Base-by-base conservation (phyloP, 805 yeast species). In the Spathaspora gorwiae region DNA sequence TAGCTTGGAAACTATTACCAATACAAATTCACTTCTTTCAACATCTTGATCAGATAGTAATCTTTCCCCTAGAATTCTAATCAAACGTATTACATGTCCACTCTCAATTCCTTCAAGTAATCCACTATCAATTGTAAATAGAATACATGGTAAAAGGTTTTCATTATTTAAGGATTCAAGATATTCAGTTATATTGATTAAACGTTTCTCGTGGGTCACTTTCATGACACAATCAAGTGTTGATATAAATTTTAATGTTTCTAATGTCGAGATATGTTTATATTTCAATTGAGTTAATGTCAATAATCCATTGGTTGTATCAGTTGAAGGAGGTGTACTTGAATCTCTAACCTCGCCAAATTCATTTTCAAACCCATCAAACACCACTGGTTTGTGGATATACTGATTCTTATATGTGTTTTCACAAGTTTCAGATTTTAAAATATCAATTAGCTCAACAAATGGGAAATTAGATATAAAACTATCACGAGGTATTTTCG, bases 11-110 rank as follows among this genome's bases (percentile, higher is more conserved):
- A 69, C 56, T 0, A 65, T 45, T n/a, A 56, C 40, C 1, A 73
- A 42, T 0, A 77, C 61, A 9, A 63, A 45, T 42, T 78, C 81
- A 9, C 57, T 60, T 39, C 76, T 63, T 48, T 76, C 76, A 19
- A 57, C 54, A 7, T 52, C 53, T 39, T 58, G 64, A 11, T 51
- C 37, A 2, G 59, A 46, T 7, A 75, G 47, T 3, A 65, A 50
- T 1, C 54, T 56, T 24, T 65, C 70, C 1, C 74, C 74, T 26
- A 66, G 44, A 6, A 64, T 19, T 33, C 70, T 50, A 19, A 65
- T 45, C 19, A 66, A 36, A 26, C 38, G 45, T 11, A 40, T 46
- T 30, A 57, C 33, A 2, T 41, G 12, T n/a, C 27, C 14, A 13
- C 38, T 14, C 6, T 34, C 42, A 8, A 24, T 13, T 3, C 46